Conservation (phyloP, 441 rosid species). For the Aquilaria agallochum region DNA sequence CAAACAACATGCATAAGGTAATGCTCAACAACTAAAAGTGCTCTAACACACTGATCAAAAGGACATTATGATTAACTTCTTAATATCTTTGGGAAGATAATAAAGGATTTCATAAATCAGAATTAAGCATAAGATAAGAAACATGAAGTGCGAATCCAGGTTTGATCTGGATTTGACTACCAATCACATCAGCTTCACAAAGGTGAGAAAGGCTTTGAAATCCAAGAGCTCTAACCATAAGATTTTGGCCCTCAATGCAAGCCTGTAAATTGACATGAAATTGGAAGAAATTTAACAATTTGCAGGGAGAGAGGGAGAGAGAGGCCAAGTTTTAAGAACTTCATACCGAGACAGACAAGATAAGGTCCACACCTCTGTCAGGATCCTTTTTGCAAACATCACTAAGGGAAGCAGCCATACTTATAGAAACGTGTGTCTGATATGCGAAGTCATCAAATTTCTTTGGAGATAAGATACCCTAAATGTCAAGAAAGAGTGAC, state of each 20-base stretch:
- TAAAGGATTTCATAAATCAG: too few relatives aligned
- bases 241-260: slow-evolving; percentile 81
- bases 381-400: slow-evolving; percentile 85
- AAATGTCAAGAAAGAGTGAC: slow-evolving; percentile 21
- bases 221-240: slow-evolving; percentile 72
- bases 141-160: too few relatives aligned
- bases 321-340: slow-evolving; percentile 19
- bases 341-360: slow-evolving; percentile 91
- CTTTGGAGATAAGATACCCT: slow-evolving; percentile 72
- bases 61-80: too few relatives aligned
- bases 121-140: too few relatives aligned
- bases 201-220: slow-evolving; percentile 92
- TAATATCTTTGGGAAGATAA: too few relatives aligned
- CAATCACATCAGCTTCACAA: slow-evolving; percentile 96
- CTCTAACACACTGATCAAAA: too few relatives aligned
- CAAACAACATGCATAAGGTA: too few relatives aligned
- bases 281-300: not conserved
- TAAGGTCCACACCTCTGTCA: slow-evolving; percentile 97
- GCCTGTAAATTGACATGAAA: slow-evolving; percentile 46
- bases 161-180: slow-evolving; percentile 29
- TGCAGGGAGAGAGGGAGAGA: slow-evolving; percentile 6
- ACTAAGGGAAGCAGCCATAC: slow-evolving; percentile 78
- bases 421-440: slow-evolving; percentile 63
- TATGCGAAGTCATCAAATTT: slow-evolving; percentile 47
- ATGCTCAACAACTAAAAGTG: too few relatives aligned